These are phyloP conservation scores for Mycosphaerella sp. DNA, from an alignment of 2,329 filamentous ascomycete species.

Conservation along the genomic window DNA sequence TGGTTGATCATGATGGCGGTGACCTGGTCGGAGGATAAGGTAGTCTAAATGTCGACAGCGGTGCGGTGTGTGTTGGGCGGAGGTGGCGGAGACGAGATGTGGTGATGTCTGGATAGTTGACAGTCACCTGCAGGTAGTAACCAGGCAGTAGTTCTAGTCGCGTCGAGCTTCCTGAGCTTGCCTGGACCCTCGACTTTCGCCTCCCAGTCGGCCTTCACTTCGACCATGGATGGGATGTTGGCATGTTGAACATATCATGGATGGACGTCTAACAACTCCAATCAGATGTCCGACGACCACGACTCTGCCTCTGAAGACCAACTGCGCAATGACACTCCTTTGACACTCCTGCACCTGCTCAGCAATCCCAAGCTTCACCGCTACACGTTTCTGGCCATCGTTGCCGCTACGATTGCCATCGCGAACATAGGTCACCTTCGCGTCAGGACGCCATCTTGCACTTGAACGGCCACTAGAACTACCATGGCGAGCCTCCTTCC, in stretches of 20 bases:
- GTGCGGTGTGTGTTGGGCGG: background rate
- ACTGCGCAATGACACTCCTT: conserved; percentile 2
- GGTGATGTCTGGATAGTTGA: conserved; percentile 4
- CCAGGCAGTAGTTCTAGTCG: too few relatives aligned
- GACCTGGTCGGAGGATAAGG: background rate
- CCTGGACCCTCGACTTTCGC: conserved; percentile 2
- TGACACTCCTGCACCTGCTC: conserved; percentile 1
- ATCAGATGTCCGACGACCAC: background rate
- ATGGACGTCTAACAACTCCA: background rate
- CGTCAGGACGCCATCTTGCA: background rate
- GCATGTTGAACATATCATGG: background rate
- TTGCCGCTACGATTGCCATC: conserved; percentile 3
- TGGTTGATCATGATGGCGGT: conserved; percentile 32
- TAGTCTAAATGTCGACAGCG: background rate
- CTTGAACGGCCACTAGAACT: too few relatives aligned
- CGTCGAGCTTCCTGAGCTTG: conserved; percentile 16
- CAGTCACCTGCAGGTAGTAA: too few relatives aligned
- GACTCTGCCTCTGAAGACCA: background rate
- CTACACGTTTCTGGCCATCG: conserved; percentile 5
- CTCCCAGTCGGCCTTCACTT: background rate
- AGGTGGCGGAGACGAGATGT: background rate
- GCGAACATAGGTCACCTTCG: conserved; percentile 3
- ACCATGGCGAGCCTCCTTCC: conserved; percentile 38
- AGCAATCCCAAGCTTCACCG: conserved; percentile 4
- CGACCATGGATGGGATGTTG: background rate